Conservation (phyloP, 2,329 filamentous ascomycete species). For the Diaporthe citriasiana region DNA sequence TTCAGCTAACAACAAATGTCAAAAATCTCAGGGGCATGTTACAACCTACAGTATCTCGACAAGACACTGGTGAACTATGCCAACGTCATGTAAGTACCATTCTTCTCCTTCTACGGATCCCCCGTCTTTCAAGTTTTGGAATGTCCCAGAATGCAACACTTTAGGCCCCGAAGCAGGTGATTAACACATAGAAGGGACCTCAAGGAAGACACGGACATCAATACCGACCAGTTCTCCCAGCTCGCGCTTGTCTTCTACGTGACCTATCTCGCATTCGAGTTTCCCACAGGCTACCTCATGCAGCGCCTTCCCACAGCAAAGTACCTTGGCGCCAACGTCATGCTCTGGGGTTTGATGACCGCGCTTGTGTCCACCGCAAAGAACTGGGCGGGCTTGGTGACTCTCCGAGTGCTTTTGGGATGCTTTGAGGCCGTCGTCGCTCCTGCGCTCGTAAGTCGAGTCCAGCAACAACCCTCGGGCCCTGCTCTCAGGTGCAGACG, state of each 20-base stretch:
- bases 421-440: constrained; percentile 68
- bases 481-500: neutral
- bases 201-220: constrained; percentile 49
- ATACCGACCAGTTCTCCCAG: constrained; percentile 49
- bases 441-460: constrained; percentile 57
- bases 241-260: constrained; percentile 52
- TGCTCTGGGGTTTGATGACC: constrained; percentile 63
- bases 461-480: neutral
- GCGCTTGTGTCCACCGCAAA: constrained; percentile 63
- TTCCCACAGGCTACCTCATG: constrained; percentile 61
- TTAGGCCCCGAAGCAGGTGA: too few species aligned
- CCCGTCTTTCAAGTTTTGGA: too few species aligned
- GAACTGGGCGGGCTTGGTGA: constrained; percentile 63
- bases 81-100: constrained; percentile 46
- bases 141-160: too few species aligned
- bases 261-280: constrained; percentile 50
- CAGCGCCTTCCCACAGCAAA: constrained; percentile 67
- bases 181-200: constrained; percentile 49
- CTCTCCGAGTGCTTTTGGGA: constrained; percentile 65
- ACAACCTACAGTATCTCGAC: constrained; percentile 51
- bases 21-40: constrained; percentile 47
- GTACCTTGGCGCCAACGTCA: constrained; percentile 62
- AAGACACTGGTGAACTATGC: constrained; percentile 51
- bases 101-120: too few species aligned
- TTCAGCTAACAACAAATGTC: neutral